Base-by-base conservation (phyloP, 768 basidiomycete genomes). In the Agaricus subrufescens region DNA sequence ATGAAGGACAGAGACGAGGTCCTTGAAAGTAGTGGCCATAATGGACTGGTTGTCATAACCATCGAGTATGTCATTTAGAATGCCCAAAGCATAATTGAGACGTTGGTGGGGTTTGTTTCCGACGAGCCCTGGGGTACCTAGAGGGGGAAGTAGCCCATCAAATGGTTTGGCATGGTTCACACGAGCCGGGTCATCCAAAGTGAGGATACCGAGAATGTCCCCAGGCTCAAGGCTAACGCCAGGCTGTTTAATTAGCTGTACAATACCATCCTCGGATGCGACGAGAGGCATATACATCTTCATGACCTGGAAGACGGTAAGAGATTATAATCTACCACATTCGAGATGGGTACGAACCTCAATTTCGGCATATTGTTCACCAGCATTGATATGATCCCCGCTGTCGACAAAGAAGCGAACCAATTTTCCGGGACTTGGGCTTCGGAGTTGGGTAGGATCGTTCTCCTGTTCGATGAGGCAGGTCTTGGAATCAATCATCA, bases 201-300 rank as follows among this genome's bases (percentile, higher is more conserved):
- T 91, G 55, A 98, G 80, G 65, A 98, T 95, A 72, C 97, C 97
- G 57, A 99, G 85, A 55, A 99, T 94, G 70, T 98, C 97, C 26
- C 97, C 97, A 11, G 95, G 93, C 60, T 96, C 92, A 53, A 99
- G 83, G 61, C 92, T 94, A 66, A 95, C 92, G 64, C 97, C 97
- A 54, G 97, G 92, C 69, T 99, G 97, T 74, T 98, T 99, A 72
- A 98, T 92, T 64, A 98, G 85, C 64, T 96, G 94, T 15, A 95
- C 87, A 46, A 87, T 80, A 65, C 97, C 97, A 68, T 96, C 93
- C 69, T 99, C 97, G 2, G 89, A 83, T 4, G 94, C 94, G 54
- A 92, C 85, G 54, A 99, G 83, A 3, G 94, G 94, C 96, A 99
- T 97, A 72, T 97, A 97, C 97, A 98, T 99, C 77, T 99, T 98